phyloP scores from a whole-genome alignment of 2,329 filamentous ascomycete genomes.

The Colletotrichum costaricense region DNA sequence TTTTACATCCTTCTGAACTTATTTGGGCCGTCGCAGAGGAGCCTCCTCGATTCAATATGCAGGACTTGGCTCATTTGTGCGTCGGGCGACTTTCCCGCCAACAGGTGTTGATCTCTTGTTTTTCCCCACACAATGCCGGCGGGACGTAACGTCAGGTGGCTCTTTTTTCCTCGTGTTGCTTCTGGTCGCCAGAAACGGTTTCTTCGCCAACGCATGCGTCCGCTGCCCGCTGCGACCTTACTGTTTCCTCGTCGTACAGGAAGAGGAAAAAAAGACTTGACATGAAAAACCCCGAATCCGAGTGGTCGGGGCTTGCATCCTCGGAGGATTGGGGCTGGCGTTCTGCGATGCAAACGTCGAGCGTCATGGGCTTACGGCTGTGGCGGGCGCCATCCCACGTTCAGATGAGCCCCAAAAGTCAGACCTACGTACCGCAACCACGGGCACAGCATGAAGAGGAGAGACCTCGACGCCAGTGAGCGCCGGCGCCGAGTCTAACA shows the following conservation, averaged over 20 bases:
- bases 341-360: neutral
- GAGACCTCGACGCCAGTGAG: constrained; percentile 1
- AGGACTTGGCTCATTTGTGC: neutral
- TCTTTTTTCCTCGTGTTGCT: constrained; percentile 10
- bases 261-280: neutral
- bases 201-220: constrained; percentile 27
- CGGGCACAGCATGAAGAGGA: neutral
- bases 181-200: neutral
- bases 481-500: neutral
- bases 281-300: neutral
- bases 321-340: constrained; percentile 13
- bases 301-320: neutral
- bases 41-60: neutral
- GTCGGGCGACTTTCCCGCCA: neutral
- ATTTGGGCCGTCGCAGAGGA: neutral
- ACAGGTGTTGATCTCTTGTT: neutral
- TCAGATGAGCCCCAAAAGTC: neutral
- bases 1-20: neutral
- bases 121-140: neutral
- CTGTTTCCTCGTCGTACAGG: neutral
- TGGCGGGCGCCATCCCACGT: constrained; percentile 3
- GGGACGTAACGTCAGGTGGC: constrained; percentile 27
- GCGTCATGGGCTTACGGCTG: constrained; percentile 18
- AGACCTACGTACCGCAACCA: neutral
- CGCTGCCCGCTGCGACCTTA: neutral